phyloP scores from a whole-genome alignment of 2,329 filamentous ascomycete genomes.

The Davidsoniella australis region DNA sequence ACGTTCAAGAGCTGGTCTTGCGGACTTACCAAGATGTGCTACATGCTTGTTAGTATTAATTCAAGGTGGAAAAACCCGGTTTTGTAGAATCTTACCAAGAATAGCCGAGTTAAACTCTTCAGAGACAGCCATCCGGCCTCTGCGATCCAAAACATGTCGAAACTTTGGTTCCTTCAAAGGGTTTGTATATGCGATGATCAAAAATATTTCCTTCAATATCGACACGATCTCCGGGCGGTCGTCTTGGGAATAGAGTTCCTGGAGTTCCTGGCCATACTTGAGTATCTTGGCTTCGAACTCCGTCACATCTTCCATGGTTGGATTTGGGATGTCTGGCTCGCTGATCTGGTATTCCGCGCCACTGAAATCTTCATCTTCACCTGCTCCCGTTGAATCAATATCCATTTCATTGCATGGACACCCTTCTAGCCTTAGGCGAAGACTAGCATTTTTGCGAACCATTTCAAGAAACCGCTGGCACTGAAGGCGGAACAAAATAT shows the following conservation, averaged over 20 bases:
- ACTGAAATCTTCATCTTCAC: constrained; percentile 14
- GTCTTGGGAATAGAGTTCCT: constrained; percentile 60
- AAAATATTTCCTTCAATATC: constrained; percentile 69
- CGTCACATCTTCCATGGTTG: not conserved
- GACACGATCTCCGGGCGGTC: constrained; percentile 52
- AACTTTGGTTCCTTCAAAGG: constrained; percentile 58
- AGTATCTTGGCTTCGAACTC: constrained; percentile 14
- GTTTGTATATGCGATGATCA: constrained; percentile 72
- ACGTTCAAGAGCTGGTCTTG: constrained; percentile 67
- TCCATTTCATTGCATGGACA: constrained; percentile 36
- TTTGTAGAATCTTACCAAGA: constrained; percentile 41
- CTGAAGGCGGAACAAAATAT: constrained; percentile 73
- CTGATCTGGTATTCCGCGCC: constrained; percentile 4
- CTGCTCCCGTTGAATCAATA: constrained; percentile 25
- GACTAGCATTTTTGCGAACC: constrained; percentile 49
- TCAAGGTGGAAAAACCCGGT: not conserved
- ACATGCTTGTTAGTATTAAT: constrained; percentile 13
- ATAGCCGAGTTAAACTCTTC: constrained; percentile 93
- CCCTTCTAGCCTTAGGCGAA: constrained; percentile 18
- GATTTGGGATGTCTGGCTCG: not conserved
- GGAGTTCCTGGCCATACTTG: constrained; percentile 62
- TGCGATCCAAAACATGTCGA: constrained; percentile 59
- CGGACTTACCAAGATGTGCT: constrained; percentile 86
- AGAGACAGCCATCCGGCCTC: constrained; percentile 60
- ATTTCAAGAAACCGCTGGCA: constrained; percentile 94